phyloP scores from a whole-genome alignment of 2,329 filamentous ascomycete species.

The Scedosporium minutisporum region DNA sequence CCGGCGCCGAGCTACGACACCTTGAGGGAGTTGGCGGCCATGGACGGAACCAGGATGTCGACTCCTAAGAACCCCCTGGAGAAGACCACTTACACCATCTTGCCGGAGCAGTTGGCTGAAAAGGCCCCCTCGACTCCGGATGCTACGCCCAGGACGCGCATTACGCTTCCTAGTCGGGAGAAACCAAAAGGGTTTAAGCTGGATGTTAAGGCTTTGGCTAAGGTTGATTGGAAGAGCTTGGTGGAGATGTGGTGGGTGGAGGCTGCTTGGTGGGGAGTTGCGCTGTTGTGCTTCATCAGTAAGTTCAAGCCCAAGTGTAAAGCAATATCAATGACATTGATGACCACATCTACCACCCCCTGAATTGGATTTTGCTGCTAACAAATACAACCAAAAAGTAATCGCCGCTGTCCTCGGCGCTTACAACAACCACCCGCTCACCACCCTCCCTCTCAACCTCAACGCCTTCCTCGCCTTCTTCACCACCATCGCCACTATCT shows the following conservation, averaged over 20 bases:
- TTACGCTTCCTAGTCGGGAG: not conserved
- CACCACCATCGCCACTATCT: conserved; percentile 15
- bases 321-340: not conserved
- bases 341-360: not conserved
- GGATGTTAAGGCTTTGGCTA: not conserved
- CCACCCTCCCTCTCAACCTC: conserved; percentile 15
- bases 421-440: conserved; percentile 13
- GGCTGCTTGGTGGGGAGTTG: not conserved
- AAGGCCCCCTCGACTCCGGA: conserved; percentile 4
- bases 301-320: not conserved
- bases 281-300: conserved; percentile 3
- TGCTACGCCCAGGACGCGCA: conserved; percentile 1
- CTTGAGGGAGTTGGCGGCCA: not conserved
- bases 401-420: conserved; percentile 8
- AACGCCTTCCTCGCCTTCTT: conserved; percentile 20
- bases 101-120: conserved; percentile 4
- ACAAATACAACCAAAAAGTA: not conserved
- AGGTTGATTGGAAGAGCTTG: not conserved
- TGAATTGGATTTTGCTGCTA: not conserved
- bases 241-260: conserved; percentile 3
- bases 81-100: conserved; percentile 4
- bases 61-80: conserved; percentile 5
- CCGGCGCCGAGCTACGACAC: conserved; percentile 1
- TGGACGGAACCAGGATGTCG: not conserved
- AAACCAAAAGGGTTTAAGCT: not conserved